These are phyloP conservation scores for Anisogramma anomala DNA, from an alignment of 2,329 filamentous ascomycete genomes.

Conservation along the genomic window DNA sequence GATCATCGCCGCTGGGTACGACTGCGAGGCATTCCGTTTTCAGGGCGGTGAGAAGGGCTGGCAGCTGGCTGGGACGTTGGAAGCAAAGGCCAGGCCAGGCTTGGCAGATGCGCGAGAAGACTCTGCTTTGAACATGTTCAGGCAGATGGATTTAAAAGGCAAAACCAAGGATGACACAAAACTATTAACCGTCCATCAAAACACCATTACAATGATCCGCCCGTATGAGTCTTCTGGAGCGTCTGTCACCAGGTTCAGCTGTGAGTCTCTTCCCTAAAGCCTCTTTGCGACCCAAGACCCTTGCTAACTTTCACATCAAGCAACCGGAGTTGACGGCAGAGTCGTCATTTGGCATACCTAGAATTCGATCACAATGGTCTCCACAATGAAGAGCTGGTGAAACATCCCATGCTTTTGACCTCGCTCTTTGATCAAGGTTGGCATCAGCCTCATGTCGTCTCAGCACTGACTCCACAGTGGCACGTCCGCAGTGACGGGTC, in stretches of 20 bases:
- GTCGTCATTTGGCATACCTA: constrained; percentile 68
- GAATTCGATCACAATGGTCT: constrained; percentile 17
- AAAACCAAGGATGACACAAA: constrained; percentile 86
- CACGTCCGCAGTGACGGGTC: background rate
- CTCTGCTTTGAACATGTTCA: constrained; percentile 94
- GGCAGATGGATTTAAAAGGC: constrained; percentile 96
- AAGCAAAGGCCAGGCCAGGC: constrained; percentile 56
- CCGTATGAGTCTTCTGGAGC: constrained; percentile 57
- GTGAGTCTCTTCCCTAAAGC: constrained; percentile 41
- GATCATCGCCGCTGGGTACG: constrained; percentile 90
- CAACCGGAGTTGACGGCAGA: constrained; percentile 72
- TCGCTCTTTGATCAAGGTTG: constrained; percentile 8
- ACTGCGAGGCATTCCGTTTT: constrained; percentile 82
- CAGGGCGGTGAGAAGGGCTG: constrained; percentile 68
- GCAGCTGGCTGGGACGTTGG: constrained; percentile 71
- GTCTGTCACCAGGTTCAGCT: constrained; percentile 69
- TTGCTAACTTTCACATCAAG: constrained; percentile 32
- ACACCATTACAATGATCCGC: constrained; percentile 80
- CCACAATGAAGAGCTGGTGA: constrained; percentile 9
- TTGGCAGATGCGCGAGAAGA: constrained; percentile 63
- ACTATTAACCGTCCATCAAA: constrained; percentile 91
- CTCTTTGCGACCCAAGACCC: constrained; percentile 13
- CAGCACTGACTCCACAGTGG: constrained; percentile 7
- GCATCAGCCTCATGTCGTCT: constrained; percentile 10
- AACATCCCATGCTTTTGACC: constrained; percentile 4